These are phyloP conservation scores for Solanum habrochaites DNA, from an alignment of 257 asterid genomes.

Conservation along the genomic window DNA sequence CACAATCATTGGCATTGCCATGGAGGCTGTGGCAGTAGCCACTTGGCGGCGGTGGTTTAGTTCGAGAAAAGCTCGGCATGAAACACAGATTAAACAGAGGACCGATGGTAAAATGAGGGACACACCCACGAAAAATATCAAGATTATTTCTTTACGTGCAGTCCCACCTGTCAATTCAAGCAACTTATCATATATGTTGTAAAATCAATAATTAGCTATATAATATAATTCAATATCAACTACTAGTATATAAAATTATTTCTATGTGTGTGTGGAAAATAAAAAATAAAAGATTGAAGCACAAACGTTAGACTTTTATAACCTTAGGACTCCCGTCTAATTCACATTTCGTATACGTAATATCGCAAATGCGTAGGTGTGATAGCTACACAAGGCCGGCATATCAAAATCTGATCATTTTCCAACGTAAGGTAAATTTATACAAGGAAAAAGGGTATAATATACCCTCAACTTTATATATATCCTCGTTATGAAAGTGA, in stretches of 20 bases:
- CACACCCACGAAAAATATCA: not conserved
- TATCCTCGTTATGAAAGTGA: not conserved
- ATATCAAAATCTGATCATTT: not conserved
- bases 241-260: not conserved
- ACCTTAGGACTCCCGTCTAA: not conserved
- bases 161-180: not conserved
- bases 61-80: not conserved
- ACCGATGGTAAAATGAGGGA: not conserved
- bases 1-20: not conserved
- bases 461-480: not conserved
- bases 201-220: not conserved
- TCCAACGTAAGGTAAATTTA: not conserved
- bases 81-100: not conserved
- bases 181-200: not conserved
- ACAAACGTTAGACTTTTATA: not conserved
- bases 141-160: not conserved
- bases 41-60: not conserved
- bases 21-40: not conserved
- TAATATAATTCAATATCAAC: not conserved
- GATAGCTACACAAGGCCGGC: not conserved
- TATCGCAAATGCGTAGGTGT: not conserved
- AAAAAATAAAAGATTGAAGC: not conserved
- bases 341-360: not conserved
- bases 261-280: not conserved
- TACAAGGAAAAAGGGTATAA: not conserved